Evolutionary conservation across 2,329 filamentous ascomycete genomes (phyloP), one percentile per base, ranked within the genome.

Genomic region (Diplodia mutila): DNA sequence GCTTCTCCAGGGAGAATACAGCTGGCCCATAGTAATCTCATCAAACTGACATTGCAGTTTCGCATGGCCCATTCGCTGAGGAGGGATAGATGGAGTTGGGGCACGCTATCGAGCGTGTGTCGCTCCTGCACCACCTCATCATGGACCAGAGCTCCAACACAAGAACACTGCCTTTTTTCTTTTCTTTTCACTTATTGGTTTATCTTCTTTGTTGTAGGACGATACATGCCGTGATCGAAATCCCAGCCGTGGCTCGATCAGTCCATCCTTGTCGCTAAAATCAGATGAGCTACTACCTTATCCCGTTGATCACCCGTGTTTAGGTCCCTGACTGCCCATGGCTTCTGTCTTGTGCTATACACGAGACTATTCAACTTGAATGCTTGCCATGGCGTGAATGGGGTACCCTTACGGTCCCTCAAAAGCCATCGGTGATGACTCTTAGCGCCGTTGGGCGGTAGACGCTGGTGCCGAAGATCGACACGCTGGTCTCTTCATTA

Each of bases 401-500:
- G n/a, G n/a, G n/a, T 21, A 7, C 42, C n/a, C 42, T 9, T 18
- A 18, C n/a, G 42, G 54, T 18, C 18, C 5, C 18, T 63, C 27
- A 51, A 8, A 12, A 7, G 8, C 25, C 27, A 21, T 51, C 46
- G 3, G 27, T 29, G 29, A 29, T 7, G 21, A 63, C 27, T 14
- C 59, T 63, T 18, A 63, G 46, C 8, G 46, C 59, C 12, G 59
- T 63, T n/a, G 59, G 7, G 23, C 59, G 29, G 46, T 63, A 63
- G 11, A 63, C 29, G n/a, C 46, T 34, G 27, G 46, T 52, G 21
- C 59, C 59, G 14, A 63, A 37, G 46, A 63, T 51, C 2, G 42
- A 51, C 16, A 9, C 59, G 14, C 21, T 42, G 11, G n/a, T 5
- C 29, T 63, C 59, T 7, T 37, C 29, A 9, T 34, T 21, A 1